Evolutionary conservation across 2,329 filamentous ascomycete species (phyloP), one percentile per base, ranked within the genome.

Genomic region (Aspergillus ibericus): DNA sequence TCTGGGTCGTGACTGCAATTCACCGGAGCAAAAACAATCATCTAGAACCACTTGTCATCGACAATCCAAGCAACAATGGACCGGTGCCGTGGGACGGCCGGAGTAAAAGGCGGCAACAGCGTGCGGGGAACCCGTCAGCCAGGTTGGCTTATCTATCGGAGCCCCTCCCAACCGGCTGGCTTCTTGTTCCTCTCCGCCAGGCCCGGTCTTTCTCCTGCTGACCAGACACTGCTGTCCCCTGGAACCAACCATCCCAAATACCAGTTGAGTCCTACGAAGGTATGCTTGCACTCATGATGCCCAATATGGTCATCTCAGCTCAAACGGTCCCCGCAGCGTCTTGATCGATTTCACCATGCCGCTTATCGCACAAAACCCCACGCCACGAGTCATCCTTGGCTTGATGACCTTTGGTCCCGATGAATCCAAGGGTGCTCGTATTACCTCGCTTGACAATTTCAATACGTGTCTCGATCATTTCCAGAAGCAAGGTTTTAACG

Each of bases 341-440:
- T 42, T 42, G 18, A n/a, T 47, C 20, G 44, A 25, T 12, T 4
- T 47, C 42, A 59, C 51, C 16, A 77, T 77, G 75, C 73, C 73
- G 66, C 67, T 77, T 29, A 59, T 77, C 47, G 70, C 66, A 34
- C 75, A 75, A 58, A 75, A 70, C 42, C 62, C 64, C 22, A 88
- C 86, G 66, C 83, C 88, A 63, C 85, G 89, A 63, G 81, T 92
- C 68, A 91, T 96, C 80, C 86, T 96, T 38, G 91, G 92, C 64
- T 82, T 92, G 55, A 95, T 96, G 92, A 93, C 89, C 70, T 92
- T 92, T 78, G 90, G 89, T 29, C 86, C 90, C 2, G 83, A 85
- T 58, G 81, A 82, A 59, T 72, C 73, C 15, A 71, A 75, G 12
- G 91, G 90, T 35, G 90, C 88, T 46, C 87, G 91, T 47, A 87